Evolutionary conservation across 2,329 filamentous ascomycete genomes (phyloP).

Genomic region (Amphichorda felina): DNA sequence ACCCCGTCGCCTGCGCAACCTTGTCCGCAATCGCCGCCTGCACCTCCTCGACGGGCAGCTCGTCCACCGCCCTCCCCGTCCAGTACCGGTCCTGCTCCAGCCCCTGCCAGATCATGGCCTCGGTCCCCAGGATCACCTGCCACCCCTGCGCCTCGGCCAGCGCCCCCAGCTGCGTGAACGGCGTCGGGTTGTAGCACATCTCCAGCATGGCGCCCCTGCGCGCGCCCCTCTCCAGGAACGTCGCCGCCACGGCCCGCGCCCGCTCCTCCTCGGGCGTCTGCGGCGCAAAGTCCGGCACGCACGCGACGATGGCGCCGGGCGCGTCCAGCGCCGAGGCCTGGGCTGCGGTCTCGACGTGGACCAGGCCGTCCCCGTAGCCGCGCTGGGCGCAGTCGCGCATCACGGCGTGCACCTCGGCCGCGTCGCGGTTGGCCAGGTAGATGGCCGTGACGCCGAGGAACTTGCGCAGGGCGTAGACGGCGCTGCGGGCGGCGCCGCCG

Average conservation of each 20-base stretch:
- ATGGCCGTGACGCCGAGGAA: constrained; percentile 57
- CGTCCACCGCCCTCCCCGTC: constrained; percentile 47
- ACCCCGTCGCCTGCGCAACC: constrained; percentile 16
- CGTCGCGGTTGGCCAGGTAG: constrained; percentile 69
- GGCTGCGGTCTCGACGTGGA: constrained; percentile 48
- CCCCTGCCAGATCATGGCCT: constrained; percentile 68
- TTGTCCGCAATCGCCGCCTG: constrained; percentile 36
- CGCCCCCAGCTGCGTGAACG: constrained; percentile 54
- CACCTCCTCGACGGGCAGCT: constrained; percentile 48
- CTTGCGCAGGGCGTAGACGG: constrained; percentile 62
- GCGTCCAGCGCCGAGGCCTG: constrained; percentile 46
- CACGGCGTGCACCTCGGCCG: constrained; percentile 53
- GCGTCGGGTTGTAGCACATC: constrained; percentile 73
- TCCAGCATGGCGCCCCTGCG: constrained; percentile 61
- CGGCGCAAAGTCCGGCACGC: constrained; percentile 67
- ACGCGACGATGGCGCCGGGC: constrained; percentile 59
- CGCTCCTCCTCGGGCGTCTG: constrained; percentile 48
- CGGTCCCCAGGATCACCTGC: constrained; percentile 65
- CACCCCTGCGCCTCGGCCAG: constrained; percentile 51
- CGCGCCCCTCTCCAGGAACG: constrained; percentile 26
- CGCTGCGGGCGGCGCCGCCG: constrained; percentile 66
- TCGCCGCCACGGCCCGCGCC: constrained; percentile 43
- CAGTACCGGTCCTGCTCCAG: constrained; percentile 56
- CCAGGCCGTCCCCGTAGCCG: constrained; percentile 46
- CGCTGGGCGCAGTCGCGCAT: constrained; percentile 48